phyloP scores from a whole-genome alignment of 2,329 filamentous ascomycete species.

The Aaosphaeria arxii region DNA sequence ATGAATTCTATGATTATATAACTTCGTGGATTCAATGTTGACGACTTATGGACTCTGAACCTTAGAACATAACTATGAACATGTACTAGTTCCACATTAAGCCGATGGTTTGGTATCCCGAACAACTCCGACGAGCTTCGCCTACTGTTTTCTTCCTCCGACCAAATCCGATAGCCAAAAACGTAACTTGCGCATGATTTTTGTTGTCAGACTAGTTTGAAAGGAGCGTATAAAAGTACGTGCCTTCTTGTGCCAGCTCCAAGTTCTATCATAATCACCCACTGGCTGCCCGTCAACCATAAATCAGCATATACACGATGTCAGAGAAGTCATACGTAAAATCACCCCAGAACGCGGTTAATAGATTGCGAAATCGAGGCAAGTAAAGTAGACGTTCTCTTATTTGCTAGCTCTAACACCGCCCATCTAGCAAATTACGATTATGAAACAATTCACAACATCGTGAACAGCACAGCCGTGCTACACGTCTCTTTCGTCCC shows the following conservation, averaged over 20 bases:
- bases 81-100: no score
- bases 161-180: no score
- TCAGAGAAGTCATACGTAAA: neutral
- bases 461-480: slow-evolving; percentile 29
- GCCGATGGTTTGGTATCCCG: no score
- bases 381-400: neutral
- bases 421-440: slow-evolving; percentile 19
- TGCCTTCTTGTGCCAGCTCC: neutral
- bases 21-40: neutral
- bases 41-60: neutral
- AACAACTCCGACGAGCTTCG: no score
- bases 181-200: neutral
- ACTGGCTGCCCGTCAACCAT: neutral
- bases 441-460: slow-evolving; percentile 30
- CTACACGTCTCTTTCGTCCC: slow-evolving; percentile 37
- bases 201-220: neutral
- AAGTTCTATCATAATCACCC: neutral
- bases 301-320: neutral
- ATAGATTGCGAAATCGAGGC: neutral
- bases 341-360: neutral
- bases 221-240: neutral
- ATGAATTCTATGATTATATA: neutral
- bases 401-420: neutral
- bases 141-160: no score
- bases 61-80: neutral